These are phyloP conservation scores for Apiospora malaysiana DNA, from an alignment of 2,329 filamentous ascomycete genomes.

Conservation along the genomic window DNA sequence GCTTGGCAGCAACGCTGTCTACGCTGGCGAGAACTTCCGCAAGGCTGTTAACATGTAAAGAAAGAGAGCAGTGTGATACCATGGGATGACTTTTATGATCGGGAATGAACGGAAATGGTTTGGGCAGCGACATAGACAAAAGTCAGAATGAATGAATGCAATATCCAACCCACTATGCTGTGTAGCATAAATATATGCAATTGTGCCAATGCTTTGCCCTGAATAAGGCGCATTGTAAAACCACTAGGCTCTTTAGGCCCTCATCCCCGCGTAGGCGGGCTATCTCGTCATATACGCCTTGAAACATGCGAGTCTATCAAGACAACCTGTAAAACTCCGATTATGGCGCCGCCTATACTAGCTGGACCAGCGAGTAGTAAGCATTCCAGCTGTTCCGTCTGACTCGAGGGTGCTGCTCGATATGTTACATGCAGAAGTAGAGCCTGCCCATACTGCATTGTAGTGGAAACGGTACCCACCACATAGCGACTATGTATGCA, in stretches of 20 bases:
- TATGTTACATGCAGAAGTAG: slow-evolving; percentile 3
- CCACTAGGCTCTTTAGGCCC: not conserved
- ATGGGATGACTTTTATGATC: slow-evolving; percentile 25
- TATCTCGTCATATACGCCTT: not conserved
- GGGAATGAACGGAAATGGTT: slow-evolving; percentile 26
- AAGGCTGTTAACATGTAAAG: slow-evolving; percentile 81
- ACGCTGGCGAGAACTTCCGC: slow-evolving; percentile 92
- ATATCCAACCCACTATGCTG: slow-evolving; percentile 10
- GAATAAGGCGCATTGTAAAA: not conserved
- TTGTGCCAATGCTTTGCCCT: not conserved
- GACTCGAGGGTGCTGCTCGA: not conserved
- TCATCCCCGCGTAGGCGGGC: not conserved
- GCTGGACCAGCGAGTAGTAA: not conserved
- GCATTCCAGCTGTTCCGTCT: not conserved
- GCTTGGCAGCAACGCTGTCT: slow-evolving; percentile 89
- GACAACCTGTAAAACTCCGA: not conserved
- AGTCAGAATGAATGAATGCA: slow-evolving; percentile 25
- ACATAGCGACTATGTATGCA: not conserved
- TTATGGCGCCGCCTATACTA: not conserved
- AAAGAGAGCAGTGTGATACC: slow-evolving; percentile 39
- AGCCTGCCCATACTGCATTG: not conserved
- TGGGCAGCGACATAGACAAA: slow-evolving; percentile 27
- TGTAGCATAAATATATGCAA: not conserved
- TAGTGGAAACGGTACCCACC: not conserved
- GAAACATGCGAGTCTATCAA: not conserved